These are phyloP conservation scores for Rosa chinensis DNA, from an alignment of 306 rosid genomes.

Conservation along the genomic window DNA sequence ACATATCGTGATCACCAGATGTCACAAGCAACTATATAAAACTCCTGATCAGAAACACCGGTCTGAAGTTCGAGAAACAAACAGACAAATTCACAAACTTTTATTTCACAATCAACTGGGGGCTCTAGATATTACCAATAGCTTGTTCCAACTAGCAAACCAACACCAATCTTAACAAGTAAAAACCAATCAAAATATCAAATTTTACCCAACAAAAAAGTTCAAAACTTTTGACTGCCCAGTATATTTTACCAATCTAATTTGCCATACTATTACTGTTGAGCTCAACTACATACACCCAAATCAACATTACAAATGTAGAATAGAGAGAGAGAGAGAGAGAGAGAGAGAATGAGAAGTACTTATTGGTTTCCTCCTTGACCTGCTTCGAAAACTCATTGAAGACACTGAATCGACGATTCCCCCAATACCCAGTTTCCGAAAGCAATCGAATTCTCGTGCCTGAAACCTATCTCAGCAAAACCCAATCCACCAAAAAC, in stretches of 20 bases:
- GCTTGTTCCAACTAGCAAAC: not conserved
- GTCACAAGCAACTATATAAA: not conserved
- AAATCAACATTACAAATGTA: not conserved
- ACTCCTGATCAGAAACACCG: not conserved
- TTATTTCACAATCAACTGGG: not conserved
- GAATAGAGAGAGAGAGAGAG: not conserved
- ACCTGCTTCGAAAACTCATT: conserved; percentile 74
- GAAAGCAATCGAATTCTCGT: conserved; percentile 41
- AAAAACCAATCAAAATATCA: not conserved
- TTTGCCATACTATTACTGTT: not conserved
- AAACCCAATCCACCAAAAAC: not conserved
- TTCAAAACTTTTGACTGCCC: not conserved
- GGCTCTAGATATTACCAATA: not conserved
- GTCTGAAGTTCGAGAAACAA: not conserved
- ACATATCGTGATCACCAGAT: not conserved
- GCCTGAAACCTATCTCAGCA: conserved; percentile 41
- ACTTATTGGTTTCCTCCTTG: conserved; percentile 78
- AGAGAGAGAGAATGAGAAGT: conserved; percentile 14
- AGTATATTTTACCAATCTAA: not conserved
- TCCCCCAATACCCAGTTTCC: conserved; percentile 31
- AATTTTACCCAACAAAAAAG: not conserved
- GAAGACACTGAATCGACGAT: conserved; percentile 65
- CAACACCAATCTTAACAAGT: not conserved
- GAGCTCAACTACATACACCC: not conserved
- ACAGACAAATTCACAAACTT: not conserved